phyloP scores from a whole-genome alignment of 345 rosid species.

The Syzygium aqueum region DNA sequence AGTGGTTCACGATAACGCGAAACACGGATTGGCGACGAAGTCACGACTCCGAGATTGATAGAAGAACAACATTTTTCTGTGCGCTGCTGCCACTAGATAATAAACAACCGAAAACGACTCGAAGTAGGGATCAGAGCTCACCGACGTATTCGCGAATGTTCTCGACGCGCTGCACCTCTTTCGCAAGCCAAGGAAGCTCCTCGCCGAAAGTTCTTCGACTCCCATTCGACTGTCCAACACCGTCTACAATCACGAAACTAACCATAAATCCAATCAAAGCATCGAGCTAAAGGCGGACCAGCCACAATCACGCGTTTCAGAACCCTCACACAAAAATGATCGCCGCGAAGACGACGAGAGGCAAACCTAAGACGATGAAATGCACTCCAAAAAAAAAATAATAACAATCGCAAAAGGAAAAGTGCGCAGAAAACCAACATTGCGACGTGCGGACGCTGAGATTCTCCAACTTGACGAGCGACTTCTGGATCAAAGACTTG shows the following conservation, averaged over 20 bases:
- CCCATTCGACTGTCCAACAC: constrained; percentile 15
- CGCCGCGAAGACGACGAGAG: background rate
- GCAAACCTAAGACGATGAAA: background rate
- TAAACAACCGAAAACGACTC: background rate
- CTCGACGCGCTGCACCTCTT: constrained; percentile 37
- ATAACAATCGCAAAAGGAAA: background rate
- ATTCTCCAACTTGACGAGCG: constrained; percentile 25
- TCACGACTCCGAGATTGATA: background rate
- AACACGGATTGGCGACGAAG: background rate
- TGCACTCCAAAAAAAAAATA: background rate
- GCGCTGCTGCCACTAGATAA: background rate
- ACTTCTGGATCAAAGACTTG: constrained; percentile 28
- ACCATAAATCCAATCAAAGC: background rate
- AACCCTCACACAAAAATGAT: background rate
- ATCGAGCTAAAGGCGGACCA: background rate
- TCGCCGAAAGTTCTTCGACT: constrained; percentile 12
- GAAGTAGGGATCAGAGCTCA: constrained; percentile 11
- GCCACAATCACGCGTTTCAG: background rate
- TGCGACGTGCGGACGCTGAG: constrained; percentile 27
- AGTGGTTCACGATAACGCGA: background rate
- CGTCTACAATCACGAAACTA: constrained; percentile 21
- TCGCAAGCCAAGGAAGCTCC: constrained; percentile 35
- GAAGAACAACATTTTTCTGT: background rate
- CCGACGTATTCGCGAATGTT: constrained; percentile 35
- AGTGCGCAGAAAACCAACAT: constrained; percentile 3